Evolutionary conservation across 257 asterid genomes (phyloP).

Genomic region (Ocimum tenuiflorum): DNA sequence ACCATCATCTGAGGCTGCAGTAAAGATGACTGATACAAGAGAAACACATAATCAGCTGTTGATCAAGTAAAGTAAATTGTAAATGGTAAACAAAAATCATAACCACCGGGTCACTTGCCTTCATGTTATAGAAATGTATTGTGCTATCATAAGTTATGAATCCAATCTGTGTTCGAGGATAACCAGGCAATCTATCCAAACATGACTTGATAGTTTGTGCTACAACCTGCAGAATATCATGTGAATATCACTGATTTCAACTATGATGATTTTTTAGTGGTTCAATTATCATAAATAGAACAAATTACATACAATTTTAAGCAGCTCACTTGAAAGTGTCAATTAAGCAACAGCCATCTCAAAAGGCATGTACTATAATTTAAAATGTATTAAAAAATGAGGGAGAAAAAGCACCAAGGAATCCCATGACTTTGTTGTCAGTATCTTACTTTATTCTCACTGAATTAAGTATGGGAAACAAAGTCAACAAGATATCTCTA

Average conservation of each 20-base stretch:
- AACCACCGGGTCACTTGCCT: conserved; percentile 43
- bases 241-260: conserved; percentile 5
- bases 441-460: no score
- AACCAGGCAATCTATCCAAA: conserved; percentile 81
- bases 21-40: conserved; percentile 58
- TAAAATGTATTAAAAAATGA: no score
- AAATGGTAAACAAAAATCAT: conserved; percentile 12
- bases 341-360: not conserved
- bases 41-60: conserved; percentile 26
- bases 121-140: conserved; percentile 80
- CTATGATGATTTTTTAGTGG: not conserved
- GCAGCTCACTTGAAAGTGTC: conserved; percentile 2
- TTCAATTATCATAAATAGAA: conserved; percentile 3
- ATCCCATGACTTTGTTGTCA: no score
- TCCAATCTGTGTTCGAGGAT: conserved; percentile 84
- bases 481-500: no score
- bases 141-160: conserved; percentile 87
- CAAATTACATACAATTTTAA: not conserved
- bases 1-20: conserved; percentile 79
- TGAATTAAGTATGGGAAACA: no score
- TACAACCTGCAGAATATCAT: conserved; percentile 51
- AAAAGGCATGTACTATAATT: not conserved
- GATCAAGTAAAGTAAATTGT: conserved; percentile 8
- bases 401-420: no score
- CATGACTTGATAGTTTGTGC: conserved; percentile 81